Evolutionary conservation across 495 filamentous ascomycete species (phyloP).

Genomic region (Copromyces sp.): DNA sequence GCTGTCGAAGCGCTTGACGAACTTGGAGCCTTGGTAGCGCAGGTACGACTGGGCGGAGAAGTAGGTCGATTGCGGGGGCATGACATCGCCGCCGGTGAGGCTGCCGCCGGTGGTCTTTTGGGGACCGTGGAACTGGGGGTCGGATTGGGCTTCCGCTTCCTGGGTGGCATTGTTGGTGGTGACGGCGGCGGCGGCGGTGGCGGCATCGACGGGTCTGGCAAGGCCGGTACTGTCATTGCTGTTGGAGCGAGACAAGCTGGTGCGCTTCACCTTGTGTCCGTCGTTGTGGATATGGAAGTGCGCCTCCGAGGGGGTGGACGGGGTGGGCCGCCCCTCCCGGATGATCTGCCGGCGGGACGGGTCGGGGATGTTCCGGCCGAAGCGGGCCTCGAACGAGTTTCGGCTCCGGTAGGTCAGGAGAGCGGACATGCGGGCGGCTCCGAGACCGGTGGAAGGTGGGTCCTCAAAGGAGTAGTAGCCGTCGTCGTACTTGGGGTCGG

Average conservation of each 20-base stretch:
- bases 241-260: constrained; percentile 26
- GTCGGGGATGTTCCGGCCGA: constrained; percentile 87
- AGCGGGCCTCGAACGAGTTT: constrained; percentile 91
- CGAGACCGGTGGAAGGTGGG: constrained; percentile 75
- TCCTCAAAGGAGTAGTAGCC: constrained; percentile 84
- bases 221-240: constrained; percentile 20
- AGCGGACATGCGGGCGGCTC: constrained; percentile 93
- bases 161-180: background rate
- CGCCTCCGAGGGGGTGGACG: constrained; percentile 60
- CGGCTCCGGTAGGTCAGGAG: constrained; percentile 91
- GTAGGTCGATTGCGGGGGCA: constrained; percentile 62
- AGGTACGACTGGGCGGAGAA: constrained; percentile 97
- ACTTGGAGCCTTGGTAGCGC: constrained; percentile 94
- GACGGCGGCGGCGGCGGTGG: constrained; percentile 21
- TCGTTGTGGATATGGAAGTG: constrained; percentile 96
- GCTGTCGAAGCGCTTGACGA: constrained; percentile 91
- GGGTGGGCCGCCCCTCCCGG: constrained; percentile 47
- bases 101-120: constrained; percentile 15
- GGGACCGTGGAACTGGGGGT: constrained; percentile 73
- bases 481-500: constrained; percentile 95
- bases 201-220: constrained; percentile 27
- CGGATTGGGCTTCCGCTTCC: constrained; percentile 23
- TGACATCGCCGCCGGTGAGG: constrained; percentile 29
- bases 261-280: constrained; percentile 57
- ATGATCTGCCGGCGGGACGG: constrained; percentile 69